These are phyloP conservation scores for Ceratocystis papillata DNA, from an alignment of 2,329 filamentous ascomycete genomes.

Conservation along the genomic window DNA sequence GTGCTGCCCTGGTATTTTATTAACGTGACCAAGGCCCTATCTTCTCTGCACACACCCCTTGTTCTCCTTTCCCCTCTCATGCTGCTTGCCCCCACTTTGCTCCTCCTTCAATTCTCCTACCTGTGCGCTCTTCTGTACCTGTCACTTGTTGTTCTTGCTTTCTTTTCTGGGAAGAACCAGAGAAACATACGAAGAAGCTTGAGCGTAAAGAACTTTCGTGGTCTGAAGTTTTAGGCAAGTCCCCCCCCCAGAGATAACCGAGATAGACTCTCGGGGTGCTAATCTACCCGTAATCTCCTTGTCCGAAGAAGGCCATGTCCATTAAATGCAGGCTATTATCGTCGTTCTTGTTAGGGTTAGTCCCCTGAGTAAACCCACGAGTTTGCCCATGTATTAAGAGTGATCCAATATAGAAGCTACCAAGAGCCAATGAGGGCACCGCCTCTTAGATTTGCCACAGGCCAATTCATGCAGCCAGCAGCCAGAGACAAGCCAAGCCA, in stretches of 20 bases:
- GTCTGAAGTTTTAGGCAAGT: background rate
- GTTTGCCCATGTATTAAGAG: background rate
- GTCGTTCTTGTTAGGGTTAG: background rate
- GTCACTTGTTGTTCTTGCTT: background rate
- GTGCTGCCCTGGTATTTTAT: conserved; percentile 9
- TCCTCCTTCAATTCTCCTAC: conserved; percentile 8
- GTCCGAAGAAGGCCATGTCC: background rate
- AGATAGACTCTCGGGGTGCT: background rate
- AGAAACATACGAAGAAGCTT: conserved; percentile 5
- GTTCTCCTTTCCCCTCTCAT: background rate
- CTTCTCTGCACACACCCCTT: background rate
- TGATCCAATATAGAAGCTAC: background rate
- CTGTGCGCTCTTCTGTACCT: background rate
- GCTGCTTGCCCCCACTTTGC: background rate
- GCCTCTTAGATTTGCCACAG: conserved; percentile 3
- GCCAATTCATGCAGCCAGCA: background rate
- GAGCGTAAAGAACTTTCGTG: background rate
- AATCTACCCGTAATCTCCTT: background rate
- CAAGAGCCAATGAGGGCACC: background rate
- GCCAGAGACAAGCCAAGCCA: background rate
- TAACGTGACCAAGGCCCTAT: background rate
- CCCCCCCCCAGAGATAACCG: background rate
- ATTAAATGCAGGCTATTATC: background rate
- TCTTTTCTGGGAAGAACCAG: background rate
- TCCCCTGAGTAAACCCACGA: background rate